Evolutionary conservation across 2,329 filamentous ascomycete genomes (phyloP).

Genomic region (Diaporthe sp.): DNA sequence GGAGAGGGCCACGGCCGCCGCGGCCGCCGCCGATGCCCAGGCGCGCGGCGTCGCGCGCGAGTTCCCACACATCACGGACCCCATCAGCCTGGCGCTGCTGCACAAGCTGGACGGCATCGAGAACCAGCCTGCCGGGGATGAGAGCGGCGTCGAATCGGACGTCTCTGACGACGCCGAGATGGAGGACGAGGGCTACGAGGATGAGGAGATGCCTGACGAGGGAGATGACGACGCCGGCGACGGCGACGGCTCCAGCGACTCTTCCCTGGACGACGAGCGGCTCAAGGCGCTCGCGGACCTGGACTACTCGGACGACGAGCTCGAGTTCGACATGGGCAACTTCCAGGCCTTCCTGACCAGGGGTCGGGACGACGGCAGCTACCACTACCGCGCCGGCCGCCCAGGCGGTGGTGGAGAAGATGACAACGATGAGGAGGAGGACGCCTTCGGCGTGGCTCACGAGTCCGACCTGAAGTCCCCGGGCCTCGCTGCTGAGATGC

Average conservation of each 20-base stretch:
- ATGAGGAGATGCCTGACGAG: not conserved
- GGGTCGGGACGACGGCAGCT: constrained; percentile 19
- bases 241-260: not conserved
- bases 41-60: not conserved
- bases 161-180: not conserved
- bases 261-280: constrained; percentile 34
- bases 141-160: too few relatives aligned
- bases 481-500: constrained; percentile 4
- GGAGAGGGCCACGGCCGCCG: not conserved
- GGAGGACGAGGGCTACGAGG: not conserved
- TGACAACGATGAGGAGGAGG: not conserved
- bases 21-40: not conserved
- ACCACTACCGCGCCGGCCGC: not conserved
- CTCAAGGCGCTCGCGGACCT: constrained; percentile 39
- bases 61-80: constrained; percentile 36
- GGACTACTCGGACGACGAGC: constrained; percentile 37
- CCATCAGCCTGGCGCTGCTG: constrained; percentile 29
- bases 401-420: not conserved
- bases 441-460: constrained; percentile 8
- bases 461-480: constrained; percentile 12
- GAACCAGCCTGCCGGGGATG: not conserved
- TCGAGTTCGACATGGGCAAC: constrained; percentile 26
- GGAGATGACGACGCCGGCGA: not conserved
- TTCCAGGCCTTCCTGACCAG: constrained; percentile 33
- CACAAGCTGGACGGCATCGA: constrained; percentile 34